These are phyloP conservation scores for Chimonanthus praecox DNA, from an alignment of 164 flowering plant genomes.

Conservation along the genomic window DNA sequence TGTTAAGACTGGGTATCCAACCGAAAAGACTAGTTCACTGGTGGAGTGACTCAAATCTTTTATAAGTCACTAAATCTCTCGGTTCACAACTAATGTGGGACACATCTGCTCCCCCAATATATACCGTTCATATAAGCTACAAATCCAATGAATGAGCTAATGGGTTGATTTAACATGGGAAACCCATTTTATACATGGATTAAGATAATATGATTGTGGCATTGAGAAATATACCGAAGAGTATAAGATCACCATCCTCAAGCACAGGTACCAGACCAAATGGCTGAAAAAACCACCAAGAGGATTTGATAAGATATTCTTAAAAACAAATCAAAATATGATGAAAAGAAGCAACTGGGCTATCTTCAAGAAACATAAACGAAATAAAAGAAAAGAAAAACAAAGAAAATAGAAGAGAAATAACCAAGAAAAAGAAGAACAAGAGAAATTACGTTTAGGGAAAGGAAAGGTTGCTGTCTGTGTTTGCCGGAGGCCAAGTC, in stretches of 20 bases:
- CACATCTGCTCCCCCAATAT: no score
- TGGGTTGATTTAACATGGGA: no score
- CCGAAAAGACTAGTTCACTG: no score
- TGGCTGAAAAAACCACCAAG: conserved; percentile 19
- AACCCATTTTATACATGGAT: no score
- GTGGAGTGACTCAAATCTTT: no score
- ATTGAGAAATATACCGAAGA: conserved; percentile 27
- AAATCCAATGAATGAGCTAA: no score
- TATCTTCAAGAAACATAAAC: no score
- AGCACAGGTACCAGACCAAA: conserved; percentile 34
- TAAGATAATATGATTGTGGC: not conserved
- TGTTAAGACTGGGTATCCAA: no score
- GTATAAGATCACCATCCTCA: conserved; percentile 32
- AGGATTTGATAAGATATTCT: no score
- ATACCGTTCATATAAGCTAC: no score
- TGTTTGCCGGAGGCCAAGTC: conserved; percentile 15
- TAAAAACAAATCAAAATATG: not conserved
- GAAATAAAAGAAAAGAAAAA: not conserved
- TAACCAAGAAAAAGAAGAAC: not conserved
- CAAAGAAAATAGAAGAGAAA: not conserved
- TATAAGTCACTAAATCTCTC: no score
- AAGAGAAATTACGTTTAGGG: conserved; percentile 6
- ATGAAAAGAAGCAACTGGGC: not conserved
- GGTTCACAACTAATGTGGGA: no score
- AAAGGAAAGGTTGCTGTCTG: conserved; percentile 15